phyloP scores from a whole-genome alignment of 75 land plant genomes.

The Selaginella moellendorffii region DNA sequence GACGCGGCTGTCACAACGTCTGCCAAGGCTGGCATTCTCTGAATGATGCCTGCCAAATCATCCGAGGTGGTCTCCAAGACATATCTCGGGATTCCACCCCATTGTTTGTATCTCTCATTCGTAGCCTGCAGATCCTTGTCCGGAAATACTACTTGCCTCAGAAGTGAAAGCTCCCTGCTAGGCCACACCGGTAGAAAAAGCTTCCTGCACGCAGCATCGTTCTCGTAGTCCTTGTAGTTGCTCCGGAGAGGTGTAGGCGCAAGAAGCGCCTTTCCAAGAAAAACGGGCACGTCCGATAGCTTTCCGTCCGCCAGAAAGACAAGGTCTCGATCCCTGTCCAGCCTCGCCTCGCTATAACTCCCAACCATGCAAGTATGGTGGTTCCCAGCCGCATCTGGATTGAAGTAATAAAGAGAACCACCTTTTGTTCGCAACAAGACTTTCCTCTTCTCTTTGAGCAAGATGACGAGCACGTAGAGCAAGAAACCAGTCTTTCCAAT shows the following conservation, averaged over 20 bases:
- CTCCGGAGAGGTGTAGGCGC: conserved; percentile 1
- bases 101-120: neutral
- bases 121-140: neutral
- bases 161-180: neutral
- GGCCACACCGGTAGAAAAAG: neutral
- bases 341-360: conserved; percentile 1
- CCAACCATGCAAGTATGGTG: neutral
- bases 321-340: conserved; percentile 1
- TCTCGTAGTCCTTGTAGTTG: conserved; percentile 1
- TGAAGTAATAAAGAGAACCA: neutral
- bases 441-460: conserved; percentile 1
- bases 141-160: neutral
- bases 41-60: neutral
- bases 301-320: conserved; percentile 1
- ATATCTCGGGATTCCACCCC: conserved; percentile 1
- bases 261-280: conserved; percentile 1
- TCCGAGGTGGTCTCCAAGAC: neutral
- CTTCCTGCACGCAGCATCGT: conserved; percentile 2
- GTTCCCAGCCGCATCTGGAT: conserved; percentile 2
- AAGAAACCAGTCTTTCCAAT: neutral
- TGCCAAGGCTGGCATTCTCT: conserved; percentile 1
- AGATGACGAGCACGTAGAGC: conserved; percentile 1
- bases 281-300: conserved; percentile 2
- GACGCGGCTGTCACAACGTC: conserved; percentile 2
- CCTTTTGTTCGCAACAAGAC: conserved; percentile 1